These are phyloP conservation scores for Erigeron canadensis DNA, from an alignment of 129 eudicot genomes.

Conservation along the genomic window DNA sequence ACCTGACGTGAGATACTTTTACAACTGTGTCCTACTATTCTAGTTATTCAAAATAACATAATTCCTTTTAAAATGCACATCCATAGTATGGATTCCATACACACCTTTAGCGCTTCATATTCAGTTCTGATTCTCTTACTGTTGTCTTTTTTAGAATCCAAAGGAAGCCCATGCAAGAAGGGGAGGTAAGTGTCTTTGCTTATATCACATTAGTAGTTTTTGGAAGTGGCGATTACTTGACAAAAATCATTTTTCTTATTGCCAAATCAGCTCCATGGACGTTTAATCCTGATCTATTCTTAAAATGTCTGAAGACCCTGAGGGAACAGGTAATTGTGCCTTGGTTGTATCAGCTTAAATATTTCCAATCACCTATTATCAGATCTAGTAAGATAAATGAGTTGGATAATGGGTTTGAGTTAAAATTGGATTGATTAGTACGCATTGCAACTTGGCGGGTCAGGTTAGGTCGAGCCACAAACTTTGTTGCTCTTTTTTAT, in stretches of 20 bases:
- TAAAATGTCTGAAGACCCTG: constrained; percentile 64
- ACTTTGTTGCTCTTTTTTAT: neutral
- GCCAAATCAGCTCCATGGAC: constrained; percentile 88
- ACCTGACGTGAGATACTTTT: neutral
- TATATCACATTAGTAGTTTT: constrained; percentile 12
- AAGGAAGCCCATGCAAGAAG: constrained; percentile 96
- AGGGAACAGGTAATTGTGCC: constrained; percentile 52
- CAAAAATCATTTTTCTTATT: constrained; percentile 22
- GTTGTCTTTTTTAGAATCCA: constrained; percentile 53
- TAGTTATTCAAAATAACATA: too few species aligned
- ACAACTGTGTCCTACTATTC: neutral
- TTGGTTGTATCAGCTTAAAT: constrained; percentile 22
- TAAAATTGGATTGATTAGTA: neutral
- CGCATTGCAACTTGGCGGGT: neutral
- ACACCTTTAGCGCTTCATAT: constrained; percentile 11
- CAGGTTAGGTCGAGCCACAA: neutral
- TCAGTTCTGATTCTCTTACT: constrained; percentile 11
- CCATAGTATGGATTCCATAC: too few species aligned
- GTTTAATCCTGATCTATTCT: constrained; percentile 62
- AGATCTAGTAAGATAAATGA: neutral
- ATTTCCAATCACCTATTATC: neutral
- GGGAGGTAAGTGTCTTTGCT: constrained; percentile 60
- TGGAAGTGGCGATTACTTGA: constrained; percentile 20
- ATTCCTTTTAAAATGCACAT: constrained; percentile 3
- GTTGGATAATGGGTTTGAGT: neutral